A percentile compares a stretch with the other conserved stretches of the same genome.
Evolutionary conservation across 345 rosid genomes (phyloP).

Genomic region (Aquilaria sinensis): DNA sequence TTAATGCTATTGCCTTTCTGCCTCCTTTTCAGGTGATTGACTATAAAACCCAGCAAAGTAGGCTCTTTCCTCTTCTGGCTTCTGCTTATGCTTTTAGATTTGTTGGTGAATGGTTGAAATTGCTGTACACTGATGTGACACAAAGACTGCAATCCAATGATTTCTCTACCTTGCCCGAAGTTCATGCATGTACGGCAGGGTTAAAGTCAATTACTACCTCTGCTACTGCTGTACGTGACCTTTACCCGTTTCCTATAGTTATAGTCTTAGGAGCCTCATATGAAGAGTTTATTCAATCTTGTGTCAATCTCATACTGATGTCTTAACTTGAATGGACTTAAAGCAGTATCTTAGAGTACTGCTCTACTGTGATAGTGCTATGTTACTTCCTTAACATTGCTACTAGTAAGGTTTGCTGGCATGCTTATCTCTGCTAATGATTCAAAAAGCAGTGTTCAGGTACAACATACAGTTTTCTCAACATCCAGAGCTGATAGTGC

Average conservation of each 20-base stretch:
- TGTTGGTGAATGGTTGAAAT: conserved; percentile 97
- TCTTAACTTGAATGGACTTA: no score
- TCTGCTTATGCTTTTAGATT: conserved; percentile 98
- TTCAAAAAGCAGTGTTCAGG: no score
- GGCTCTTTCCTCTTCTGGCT: conserved; percentile 98
- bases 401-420: no score
- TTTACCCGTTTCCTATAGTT: conserved; percentile 2
- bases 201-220: conserved; percentile 94
- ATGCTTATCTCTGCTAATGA: no score
- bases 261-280: no score
- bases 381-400: no score
- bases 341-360: no score
- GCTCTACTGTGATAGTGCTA: no score
- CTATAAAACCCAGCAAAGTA: conserved; percentile 91
- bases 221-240: conserved; percentile 74
- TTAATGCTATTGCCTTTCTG: conserved; percentile 12
- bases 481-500: no score
- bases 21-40: conserved; percentile 69
- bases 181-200: conserved; percentile 99
- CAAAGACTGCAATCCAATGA: conserved; percentile 81
- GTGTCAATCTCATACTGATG: no score
- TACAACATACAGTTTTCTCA: no score
- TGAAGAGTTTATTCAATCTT: no score
- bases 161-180: conserved; percentile 92
- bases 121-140: conserved; percentile 90